A percentile compares a stretch with the other conserved stretches of the same genome.
These are phyloP conservation scores for Barbatosphaeria neglecta DNA, from an alignment of 495 filamentous ascomycete species.

Conservation along the genomic window DNA sequence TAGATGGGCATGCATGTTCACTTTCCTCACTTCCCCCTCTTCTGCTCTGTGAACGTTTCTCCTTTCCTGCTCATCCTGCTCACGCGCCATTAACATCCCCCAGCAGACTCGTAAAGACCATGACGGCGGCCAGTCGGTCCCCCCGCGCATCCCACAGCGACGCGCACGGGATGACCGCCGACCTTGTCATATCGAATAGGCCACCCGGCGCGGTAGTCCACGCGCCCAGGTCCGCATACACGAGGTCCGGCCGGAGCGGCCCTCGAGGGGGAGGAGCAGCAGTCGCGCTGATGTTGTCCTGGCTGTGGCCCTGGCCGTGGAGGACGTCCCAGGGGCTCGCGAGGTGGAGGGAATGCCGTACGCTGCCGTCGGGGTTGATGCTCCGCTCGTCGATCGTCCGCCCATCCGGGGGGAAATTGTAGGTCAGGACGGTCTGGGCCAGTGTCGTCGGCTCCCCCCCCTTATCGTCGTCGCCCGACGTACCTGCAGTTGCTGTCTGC, in stretches of 20 bases:
- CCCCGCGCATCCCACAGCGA: conserved; percentile 1
- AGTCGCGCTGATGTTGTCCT: background rate
- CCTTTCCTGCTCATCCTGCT: too few species aligned
- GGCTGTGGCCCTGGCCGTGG: background rate
- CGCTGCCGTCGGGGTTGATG: too few species aligned
- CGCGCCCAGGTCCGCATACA: background rate
- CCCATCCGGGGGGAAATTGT: background rate
- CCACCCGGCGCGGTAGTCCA: background rate
- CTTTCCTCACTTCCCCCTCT: too few species aligned
- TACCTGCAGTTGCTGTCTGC: too few species aligned
- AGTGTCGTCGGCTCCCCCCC: background rate
- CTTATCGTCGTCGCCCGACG: too few species aligned
- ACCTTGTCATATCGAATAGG: background rate
- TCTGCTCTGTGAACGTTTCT: too few species aligned
- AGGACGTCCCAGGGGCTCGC: background rate
- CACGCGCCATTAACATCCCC: too few species aligned
- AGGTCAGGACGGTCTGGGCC: background rate
- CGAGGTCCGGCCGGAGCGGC: background rate
- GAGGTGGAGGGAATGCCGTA: too few species aligned
- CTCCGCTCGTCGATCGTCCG: background rate
- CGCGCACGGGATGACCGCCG: background rate
- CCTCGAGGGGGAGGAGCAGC: background rate
- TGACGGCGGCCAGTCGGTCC: background rate
- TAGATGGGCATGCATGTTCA: too few species aligned
- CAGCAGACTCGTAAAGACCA: background rate